Evolutionary conservation across 805 yeast species (phyloP), one percentile per base, ranked within the genome.

Genomic region (Blastobotrys parvus): DNA sequence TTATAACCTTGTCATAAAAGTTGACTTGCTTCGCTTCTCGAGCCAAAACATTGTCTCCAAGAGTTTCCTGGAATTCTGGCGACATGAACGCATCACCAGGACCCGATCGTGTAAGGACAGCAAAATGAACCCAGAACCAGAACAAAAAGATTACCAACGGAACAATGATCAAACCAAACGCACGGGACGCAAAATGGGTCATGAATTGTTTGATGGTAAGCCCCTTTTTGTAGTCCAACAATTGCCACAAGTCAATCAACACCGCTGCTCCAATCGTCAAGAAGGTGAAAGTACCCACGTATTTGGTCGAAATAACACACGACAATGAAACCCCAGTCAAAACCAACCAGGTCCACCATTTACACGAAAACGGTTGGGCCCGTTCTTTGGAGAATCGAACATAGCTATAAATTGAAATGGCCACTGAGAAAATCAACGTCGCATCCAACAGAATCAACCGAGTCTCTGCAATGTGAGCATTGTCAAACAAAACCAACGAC

Each of bases 21-120:
- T 87, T 75, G 35, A 92, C 77, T 27, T 74, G 78, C 54, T 76
- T 80, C 2, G 95, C 76, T 23, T 77, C 77, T 53, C 65, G 73
- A 11, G 90, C 84, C 55, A 84, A 61, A 19, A 84, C 78, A 40
- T 89, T 84, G 59, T 92, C 98, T 30, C 78, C 80, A 41, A 92
- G 71, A 27, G 95, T 81, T 57, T 87, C 95, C 67, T 92, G 97
- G 72, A 92, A 92, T 46, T 82, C 89, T 4, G 92, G 72, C n/a
- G 92, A 77, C 98, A 92, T 92, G 61, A 90, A 88, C 2, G 73
- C 71, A 60, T 92, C 97, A 48, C 99, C 99, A 3, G 97, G 92
- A 22, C 99, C 99, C 1, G 97, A 89, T 52, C 75, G 80, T 53
- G 66, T 73, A 56, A 92, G 74, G 20, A 92, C 74, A 23, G 77